Evolutionary conservation across 2,329 filamentous ascomycete genomes (phyloP).

Genomic region (Diatrype stigma): DNA sequence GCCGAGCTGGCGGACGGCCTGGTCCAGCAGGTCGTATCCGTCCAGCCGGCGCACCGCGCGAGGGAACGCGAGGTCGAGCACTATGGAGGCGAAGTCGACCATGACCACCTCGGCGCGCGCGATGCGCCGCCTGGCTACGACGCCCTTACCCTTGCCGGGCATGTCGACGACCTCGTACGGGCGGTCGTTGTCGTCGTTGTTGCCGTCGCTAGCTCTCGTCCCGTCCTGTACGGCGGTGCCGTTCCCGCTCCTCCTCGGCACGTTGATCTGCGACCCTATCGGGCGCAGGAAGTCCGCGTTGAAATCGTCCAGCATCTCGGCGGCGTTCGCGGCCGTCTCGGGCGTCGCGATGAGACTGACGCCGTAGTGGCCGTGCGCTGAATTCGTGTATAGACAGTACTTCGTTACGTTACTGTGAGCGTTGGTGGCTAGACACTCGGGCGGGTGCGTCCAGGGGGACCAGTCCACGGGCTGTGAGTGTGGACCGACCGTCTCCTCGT

Average conservation of each 20-base stretch:
- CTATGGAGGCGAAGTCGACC: slow-evolving; percentile 28
- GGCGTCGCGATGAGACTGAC: slow-evolving; percentile 33
- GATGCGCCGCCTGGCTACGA: slow-evolving; percentile 30
- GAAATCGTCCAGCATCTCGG: slow-evolving; percentile 24
- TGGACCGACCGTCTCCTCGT: slow-evolving; percentile 11
- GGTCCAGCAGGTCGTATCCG: slow-evolving; percentile 27
- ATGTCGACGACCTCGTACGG: slow-evolving; percentile 26
- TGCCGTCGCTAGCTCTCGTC: too few relatives aligned
- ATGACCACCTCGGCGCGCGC: slow-evolving; percentile 31
- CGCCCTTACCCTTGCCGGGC: slow-evolving; percentile 29
- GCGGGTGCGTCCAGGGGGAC: slow-evolving; percentile 23
- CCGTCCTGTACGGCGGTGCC: background rate
- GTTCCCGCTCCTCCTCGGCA: background rate
- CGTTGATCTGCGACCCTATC: background rate
- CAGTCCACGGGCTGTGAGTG: slow-evolving; percentile 15
- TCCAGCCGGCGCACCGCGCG: slow-evolving; percentile 20
- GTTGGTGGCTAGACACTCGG: slow-evolving; percentile 13
- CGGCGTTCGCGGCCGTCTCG: slow-evolving; percentile 25
- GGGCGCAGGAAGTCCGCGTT: slow-evolving; percentile 12
- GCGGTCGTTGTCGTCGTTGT: background rate
- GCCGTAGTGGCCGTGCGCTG: slow-evolving; percentile 23
- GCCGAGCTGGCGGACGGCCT: slow-evolving; percentile 24
- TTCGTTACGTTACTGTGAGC: slow-evolving; percentile 1
- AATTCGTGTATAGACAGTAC: slow-evolving; percentile 24
- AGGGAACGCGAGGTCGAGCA: slow-evolving; percentile 28